Base-by-base conservation (phyloP, 1,284 basidiomycete genomes). In the Tetrapyrgos nigripes region DNA sequence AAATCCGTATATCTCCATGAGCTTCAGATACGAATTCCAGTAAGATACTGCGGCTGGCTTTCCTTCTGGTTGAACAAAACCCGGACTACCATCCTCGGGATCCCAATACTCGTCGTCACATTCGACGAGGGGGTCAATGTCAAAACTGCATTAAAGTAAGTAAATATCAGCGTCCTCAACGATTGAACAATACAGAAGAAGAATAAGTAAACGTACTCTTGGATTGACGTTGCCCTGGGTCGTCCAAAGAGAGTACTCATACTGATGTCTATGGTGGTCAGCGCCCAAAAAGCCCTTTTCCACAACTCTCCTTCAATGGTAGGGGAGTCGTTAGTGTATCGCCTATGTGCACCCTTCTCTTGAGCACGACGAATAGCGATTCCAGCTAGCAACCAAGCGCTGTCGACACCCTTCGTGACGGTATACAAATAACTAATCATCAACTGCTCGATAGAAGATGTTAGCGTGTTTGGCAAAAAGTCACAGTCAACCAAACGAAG, bases 141-240 rank as follows among this genome's bases (percentile, higher is more conserved):
- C 62, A 21, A 60, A 55, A 26, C 62, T 63, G 35, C 24, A 5
- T n/a, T n/a, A 31, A 3, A 27, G 29, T 21, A 33, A 48, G 19
- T 10, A n/a, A 17, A 5, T 19, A 8, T 27, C 37, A 24, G 21
- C 37, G 29, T 40, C 19, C 4, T 40, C 6, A 17, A 17, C 8
- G 14, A 40, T 5, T 8, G 37, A 11, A 40, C 31, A 33, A 33
- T 33, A 40, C 19, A n/a, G n/a, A n/a, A n/a, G n/a, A n/a, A n/a
- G n/a, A 17, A 40, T 11, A 40, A 9, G 6, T 4, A n/a, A 40
- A 60, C 64, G 50, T 49, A 65, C 67, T 67, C 66, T 5, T 58
- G 55, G 24, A 61, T 60, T 3, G 58, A 57, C 24, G 60, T 62
- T 24, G 63, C 63, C n/a, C 61, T 63, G 31, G 61, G 63, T 23